A percentile compares a stretch with the other conserved stretches of the same genome.
Evolutionary conservation across 305 asterid species (phyloP).

Genomic region (Fraxinus angustifolia): DNA sequence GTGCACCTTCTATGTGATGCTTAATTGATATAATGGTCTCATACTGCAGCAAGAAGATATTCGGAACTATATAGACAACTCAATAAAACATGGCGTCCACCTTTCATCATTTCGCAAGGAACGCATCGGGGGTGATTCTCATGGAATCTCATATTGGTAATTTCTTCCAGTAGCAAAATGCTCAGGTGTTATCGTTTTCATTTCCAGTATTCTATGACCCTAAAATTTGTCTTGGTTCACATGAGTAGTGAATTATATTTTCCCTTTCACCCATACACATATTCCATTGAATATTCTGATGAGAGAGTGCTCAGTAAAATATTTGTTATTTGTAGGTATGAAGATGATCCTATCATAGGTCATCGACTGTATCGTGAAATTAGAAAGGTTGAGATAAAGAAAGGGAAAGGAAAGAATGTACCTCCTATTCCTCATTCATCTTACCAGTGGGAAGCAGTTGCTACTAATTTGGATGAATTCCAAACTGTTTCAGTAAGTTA

Average conservation of each 20-base stretch:
- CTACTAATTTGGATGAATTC: slow-evolving; percentile 90
- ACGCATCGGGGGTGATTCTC: slow-evolving; percentile 91
- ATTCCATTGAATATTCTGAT: slow-evolving; percentile 11
- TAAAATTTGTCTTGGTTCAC: background rate
- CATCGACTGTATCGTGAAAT: slow-evolving; percentile 91
- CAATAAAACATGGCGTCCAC: slow-evolving; percentile 69
- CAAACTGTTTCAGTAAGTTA: slow-evolving; percentile 77
- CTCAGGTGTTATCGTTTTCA: slow-evolving; percentile 14
- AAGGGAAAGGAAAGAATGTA: slow-evolving; percentile 74
- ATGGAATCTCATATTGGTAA: slow-evolving; percentile 79
- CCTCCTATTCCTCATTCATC: slow-evolving; percentile 76
- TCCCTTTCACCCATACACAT: slow-evolving; percentile 6
- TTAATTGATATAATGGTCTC: slow-evolving; percentile 24
- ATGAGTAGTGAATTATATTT: slow-evolving; percentile 1
- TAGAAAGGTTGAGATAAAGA: slow-evolving; percentile 83
- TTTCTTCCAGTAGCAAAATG: slow-evolving; percentile 4
- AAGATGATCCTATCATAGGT: slow-evolving; percentile 81
- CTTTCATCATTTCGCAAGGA: slow-evolving; percentile 82
- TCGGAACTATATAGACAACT: slow-evolving; percentile 71
- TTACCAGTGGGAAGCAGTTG: slow-evolving; percentile 95
- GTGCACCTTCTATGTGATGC: background rate
- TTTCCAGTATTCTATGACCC: background rate
- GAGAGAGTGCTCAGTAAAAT: background rate
- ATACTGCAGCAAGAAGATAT: slow-evolving; percentile 97
- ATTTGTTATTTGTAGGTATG: slow-evolving; percentile 58